A percentile compares a stretch with the other conserved stretches of the same genome.
Conservation (phyloP, 225 moss, liverwort and hornwort genomes). For the Bryum argenteum region DNA sequence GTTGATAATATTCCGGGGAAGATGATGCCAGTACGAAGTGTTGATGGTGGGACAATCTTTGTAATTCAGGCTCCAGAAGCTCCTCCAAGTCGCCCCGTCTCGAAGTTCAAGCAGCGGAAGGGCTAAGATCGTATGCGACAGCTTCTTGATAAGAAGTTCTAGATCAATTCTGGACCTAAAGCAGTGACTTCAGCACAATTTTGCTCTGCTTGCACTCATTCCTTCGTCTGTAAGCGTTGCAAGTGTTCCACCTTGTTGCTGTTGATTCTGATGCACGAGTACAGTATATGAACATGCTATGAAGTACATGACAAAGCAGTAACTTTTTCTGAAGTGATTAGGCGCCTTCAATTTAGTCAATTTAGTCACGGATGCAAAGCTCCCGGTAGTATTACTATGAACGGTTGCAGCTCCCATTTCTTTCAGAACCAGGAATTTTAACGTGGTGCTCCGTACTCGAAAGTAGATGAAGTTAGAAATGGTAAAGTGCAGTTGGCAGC, state of each 20-base stretch:
- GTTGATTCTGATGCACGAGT: background rate
- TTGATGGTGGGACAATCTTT: conserved; percentile 23
- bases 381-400: too few species aligned
- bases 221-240: background rate
- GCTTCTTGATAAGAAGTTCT: background rate
- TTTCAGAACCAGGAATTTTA: too few species aligned
- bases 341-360: too few species aligned
- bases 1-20: background rate
- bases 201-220: conserved; percentile 11
- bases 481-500: too few species aligned
- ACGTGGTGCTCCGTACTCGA: too few species aligned
- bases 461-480: too few species aligned
- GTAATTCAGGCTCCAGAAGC: conserved; percentile 45
- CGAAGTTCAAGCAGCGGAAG: conserved; percentile 65
- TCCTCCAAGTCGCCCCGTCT: conserved; percentile 54
- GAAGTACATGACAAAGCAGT: too few species aligned
- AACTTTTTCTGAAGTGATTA: too few species aligned
- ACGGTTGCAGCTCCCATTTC: too few species aligned
- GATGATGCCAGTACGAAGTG: background rate
- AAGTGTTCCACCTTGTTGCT: background rate
- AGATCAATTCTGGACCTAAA: background rate
- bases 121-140: conserved; percentile 15
- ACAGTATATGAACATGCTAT: too few species aligned
- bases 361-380: too few species aligned
- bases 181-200: background rate